Evolutionary conservation across 2,329 filamentous ascomycete genomes (phyloP).

Genomic region (Colletotrichum navitas): DNA sequence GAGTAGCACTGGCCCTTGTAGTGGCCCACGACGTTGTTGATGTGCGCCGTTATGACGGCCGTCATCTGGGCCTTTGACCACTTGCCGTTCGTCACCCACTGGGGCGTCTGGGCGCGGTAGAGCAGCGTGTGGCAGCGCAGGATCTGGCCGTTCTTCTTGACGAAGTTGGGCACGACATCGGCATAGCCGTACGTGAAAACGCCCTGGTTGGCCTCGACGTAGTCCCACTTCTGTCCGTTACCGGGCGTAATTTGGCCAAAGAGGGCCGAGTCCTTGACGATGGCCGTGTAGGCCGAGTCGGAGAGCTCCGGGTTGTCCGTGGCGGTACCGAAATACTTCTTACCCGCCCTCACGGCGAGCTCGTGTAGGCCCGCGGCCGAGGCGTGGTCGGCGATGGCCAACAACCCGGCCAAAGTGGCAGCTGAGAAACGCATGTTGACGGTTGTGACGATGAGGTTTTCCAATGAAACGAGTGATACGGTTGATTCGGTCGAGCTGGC

Average conservation of each 20-base stretch:
- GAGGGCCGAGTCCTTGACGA: conserved; percentile 65
- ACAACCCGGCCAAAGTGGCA: conserved; percentile 1
- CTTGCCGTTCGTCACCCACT: conserved; percentile 54
- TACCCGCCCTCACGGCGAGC: conserved; percentile 46
- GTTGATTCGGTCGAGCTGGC: not conserved
- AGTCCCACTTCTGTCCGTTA: conserved; percentile 74
- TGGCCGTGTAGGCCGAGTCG: conserved; percentile 66
- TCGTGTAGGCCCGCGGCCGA: conserved; percentile 49
- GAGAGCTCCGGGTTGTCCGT: conserved; percentile 69
- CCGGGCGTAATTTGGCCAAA: conserved; percentile 75
- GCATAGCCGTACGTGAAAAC: conserved; percentile 70
- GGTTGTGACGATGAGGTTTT: not conserved
- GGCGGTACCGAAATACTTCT: conserved; percentile 73
- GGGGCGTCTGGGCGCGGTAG: conserved; percentile 56
- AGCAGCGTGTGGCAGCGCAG: conserved; percentile 65
- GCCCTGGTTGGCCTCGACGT: conserved; percentile 67
- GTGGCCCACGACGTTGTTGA: conserved; percentile 55
- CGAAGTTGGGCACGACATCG: conserved; percentile 61
- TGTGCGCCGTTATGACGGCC: conserved; percentile 55
- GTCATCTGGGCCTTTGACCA: conserved; percentile 53
- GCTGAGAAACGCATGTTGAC: conserved; percentile 16
- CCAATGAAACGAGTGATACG: not conserved
- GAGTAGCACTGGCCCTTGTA: conserved; percentile 60
- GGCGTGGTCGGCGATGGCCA: conserved; percentile 16
- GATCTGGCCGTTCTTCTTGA: conserved; percentile 20